phyloP scores from a whole-genome alignment of 2,329 filamentous ascomycete species.

The Botrytis elliptica region DNA sequence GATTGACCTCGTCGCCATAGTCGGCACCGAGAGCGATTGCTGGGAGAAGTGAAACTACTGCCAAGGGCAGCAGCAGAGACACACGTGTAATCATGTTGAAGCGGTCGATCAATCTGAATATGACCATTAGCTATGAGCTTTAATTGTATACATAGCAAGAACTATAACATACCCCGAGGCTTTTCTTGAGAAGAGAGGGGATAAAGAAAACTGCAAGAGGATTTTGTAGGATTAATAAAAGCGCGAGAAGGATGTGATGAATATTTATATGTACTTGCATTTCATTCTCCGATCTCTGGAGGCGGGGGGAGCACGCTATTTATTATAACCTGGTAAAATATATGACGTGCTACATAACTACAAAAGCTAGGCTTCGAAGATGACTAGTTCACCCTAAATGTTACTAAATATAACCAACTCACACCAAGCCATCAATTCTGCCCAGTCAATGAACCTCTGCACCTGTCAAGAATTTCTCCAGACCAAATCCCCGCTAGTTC shows the following conservation, averaged over 20 bases:
- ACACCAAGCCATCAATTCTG: neutral
- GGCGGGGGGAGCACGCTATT: rapidly evolving
- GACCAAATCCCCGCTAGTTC: too few species aligned
- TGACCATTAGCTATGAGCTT: neutral
- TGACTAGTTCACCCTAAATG: neutral
- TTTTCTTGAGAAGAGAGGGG: neutral
- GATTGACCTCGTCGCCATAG: slow-evolving; percentile 22
- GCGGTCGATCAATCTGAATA: neutral
- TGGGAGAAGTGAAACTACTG: neutral
- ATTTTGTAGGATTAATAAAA: neutral
- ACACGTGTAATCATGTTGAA: neutral
- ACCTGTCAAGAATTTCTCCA: neutral
- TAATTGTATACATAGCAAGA: neutral
- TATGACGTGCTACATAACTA: neutral
- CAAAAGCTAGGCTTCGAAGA: neutral
- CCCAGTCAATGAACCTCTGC: neutral
- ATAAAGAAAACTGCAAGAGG: neutral
- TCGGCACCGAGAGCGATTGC: neutral
- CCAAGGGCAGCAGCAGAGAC: neutral
- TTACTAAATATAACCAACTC: neutral
- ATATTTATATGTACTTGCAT: neutral
- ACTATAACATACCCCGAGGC: too few species aligned
- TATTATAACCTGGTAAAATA: neutral
- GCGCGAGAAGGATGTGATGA: neutral
- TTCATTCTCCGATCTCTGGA: neutral